Evolutionary conservation across 106 monocot genomes (phyloP), one percentile per base, ranked within the genome.

Genomic region (Acorus calamus): DNA sequence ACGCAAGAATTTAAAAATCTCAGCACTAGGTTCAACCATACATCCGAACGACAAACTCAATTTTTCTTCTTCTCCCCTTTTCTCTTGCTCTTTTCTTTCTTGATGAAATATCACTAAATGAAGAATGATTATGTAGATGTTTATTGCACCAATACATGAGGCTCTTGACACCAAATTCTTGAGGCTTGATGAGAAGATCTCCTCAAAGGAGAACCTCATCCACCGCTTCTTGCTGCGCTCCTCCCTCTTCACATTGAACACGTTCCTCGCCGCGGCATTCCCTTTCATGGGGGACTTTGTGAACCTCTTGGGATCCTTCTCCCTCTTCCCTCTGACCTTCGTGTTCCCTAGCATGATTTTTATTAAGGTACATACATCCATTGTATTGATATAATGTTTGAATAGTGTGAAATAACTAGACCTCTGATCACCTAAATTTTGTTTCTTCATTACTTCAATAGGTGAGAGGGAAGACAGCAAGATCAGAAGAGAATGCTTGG

Each of bases 271-370:
- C 11, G 82, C 79, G 9, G 47, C 73, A 14, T 79, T 86, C 60
- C 86, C 86, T 43, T 86, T 86, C 79, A 82, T 82, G 73, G 81
- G 79, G 28, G 79, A 86, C 57, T 86, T 82, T 50, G 69, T 79
- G 7, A 86, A 82, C 67, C 73, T 86, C 7, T 45, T 82, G 44
- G 86, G 86, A 51, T 82, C 86, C 7, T 86, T 86, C 62, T 57
- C 76, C 7, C 75, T 82, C 45, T 76, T 82, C 14, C 76, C 79
- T 4, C 67, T 82, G 11, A 78, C 81, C 14, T 82, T 82, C 64
- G 14, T 73, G 58, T 86, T 82, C 71, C 86, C 81, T n/a, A 82
- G 86, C 79, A 76, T 79, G 79, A 55, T 81, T 73, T 72, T 81
- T 49, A 10, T 86, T 50, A 86, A 86, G 81, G 85, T 86, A 81